These are phyloP conservation scores for Inonotus obliquus DNA, from an alignment of 1,284 basidiomycete genomes.

Conservation along the genomic window DNA sequence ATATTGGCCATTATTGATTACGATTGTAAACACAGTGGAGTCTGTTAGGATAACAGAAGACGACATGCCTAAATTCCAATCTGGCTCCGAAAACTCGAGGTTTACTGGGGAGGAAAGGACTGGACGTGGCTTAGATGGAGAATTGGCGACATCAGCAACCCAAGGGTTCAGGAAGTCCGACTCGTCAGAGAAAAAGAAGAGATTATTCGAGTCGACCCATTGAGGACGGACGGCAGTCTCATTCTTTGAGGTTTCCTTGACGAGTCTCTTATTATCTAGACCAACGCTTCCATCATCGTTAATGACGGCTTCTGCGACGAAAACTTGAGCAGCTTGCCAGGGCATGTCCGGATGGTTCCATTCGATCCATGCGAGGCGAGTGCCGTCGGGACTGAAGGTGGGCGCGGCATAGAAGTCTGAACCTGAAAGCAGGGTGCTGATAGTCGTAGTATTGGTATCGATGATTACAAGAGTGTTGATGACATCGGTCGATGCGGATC, in stretches of 20 bases:
- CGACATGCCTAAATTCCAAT: conserved; percentile 50
- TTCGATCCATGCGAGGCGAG: conserved; percentile 60
- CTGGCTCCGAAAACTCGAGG: conserved; percentile 56
- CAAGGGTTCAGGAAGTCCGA: conserved; percentile 71
- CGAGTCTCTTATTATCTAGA: conserved; percentile 31
- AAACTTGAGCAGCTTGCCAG: conserved; percentile 67
- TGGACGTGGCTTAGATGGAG: conserved; percentile 27
- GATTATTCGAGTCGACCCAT: conserved; percentile 53
- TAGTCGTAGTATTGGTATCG: conserved; percentile 37
- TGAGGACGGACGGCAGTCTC: conserved; percentile 50
- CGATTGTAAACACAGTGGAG: conserved; percentile 41
- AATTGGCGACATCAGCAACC: conserved; percentile 27
- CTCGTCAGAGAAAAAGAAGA: conserved; percentile 67
- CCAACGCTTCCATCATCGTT: conserved; percentile 21
- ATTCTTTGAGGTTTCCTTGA: conserved; percentile 46
- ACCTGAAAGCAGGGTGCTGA: conserved; percentile 44
- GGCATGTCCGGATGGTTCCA: conserved; percentile 83
- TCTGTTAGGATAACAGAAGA: conserved; percentile 48
- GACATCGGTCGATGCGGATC: conserved; percentile 43
- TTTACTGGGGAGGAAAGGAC: conserved; percentile 43
- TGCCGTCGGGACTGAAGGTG: conserved; percentile 64
- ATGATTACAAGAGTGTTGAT: conserved; percentile 56
- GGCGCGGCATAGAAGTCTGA: conserved; percentile 66
- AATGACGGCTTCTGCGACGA: conserved; percentile 43
- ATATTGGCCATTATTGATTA: conserved; percentile 42